A percentile compares a stretch with the other conserved stretches of the same genome.
Evolutionary conservation across 2,329 filamentous ascomycete genomes (phyloP).

Genomic region (Arthroderma sp.): DNA sequence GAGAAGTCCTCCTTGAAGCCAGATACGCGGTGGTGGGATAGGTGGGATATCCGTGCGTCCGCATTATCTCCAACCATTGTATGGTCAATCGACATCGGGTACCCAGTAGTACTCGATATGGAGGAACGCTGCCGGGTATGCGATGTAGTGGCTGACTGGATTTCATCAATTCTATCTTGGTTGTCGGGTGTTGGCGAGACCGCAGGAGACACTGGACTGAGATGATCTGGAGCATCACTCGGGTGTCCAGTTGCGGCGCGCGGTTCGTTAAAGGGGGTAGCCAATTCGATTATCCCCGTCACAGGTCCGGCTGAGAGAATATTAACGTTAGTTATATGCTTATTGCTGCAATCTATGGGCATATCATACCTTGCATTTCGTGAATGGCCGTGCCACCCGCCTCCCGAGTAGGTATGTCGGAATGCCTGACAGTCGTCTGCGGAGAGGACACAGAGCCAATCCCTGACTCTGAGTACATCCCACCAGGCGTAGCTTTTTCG

Average conservation of each 20-base stretch:
- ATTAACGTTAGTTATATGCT: neutral
- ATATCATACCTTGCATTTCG: conserved; percentile 21
- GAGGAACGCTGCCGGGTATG: conserved; percentile 10
- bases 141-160: neutral
- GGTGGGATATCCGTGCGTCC: conserved; percentile 3
- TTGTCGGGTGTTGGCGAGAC: conserved; percentile 8
- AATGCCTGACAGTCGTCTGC: conserved; percentile 8
- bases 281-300: conserved; percentile 7
- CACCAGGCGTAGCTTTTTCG: conserved; percentile 9
- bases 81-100: conserved; percentile 7
- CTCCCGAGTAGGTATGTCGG: conserved; percentile 13
- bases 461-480: conserved; percentile 8
- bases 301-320: conserved; percentile 4
- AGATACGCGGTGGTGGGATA: conserved; percentile 9
- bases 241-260: conserved; percentile 10
- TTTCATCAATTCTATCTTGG: neutral
- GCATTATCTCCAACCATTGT: conserved; percentile 4
- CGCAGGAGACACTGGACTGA: conserved; percentile 10
- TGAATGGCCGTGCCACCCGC: conserved; percentile 16
- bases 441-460: conserved; percentile 6
- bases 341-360: neutral
- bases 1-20: conserved; percentile 11
- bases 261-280: conserved; percentile 9
- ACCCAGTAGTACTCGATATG: conserved; percentile 9
- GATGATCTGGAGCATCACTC: conserved; percentile 12